Base-by-base conservation (phyloP, 805 yeast species). In the Phaffomyces thermotolerans region DNA sequence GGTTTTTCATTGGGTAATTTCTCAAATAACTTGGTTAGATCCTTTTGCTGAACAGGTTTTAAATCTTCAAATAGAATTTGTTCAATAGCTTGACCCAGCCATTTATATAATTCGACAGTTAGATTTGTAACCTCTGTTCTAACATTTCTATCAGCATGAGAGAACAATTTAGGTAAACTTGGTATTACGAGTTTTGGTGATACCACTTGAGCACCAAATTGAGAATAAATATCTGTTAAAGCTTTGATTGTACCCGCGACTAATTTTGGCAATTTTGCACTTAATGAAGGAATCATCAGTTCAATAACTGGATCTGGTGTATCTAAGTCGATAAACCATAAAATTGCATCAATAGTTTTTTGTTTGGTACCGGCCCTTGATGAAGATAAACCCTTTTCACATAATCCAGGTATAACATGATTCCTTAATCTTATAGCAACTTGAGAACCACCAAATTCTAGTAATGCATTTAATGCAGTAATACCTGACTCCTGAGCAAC, bases 31-130 rank as follows among this genome's bases (percentile, higher is more conserved):
- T 78, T 76, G 7, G 77, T 69, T 45, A 91, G 71, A 57, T 90
- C 98, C 50, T 82, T 84, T 63, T 87, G 91, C 62, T 91, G 98
- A 18, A 89, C 87, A 0, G 96, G 95, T 59, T 91, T 93, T 64
- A 93, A 71, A 24, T 78, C 79, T 3, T 82, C 75, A 43, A 87
- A 75, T 34, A 88, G 64, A 0, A 80, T 58, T 14, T 72, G 69
- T 41, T 79, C 79, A 34, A 87, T 65, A 13, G 65, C 58, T 24
- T 58, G 54, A 3, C 95, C 93, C 59, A 84, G 72, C 84, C 93
- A 85, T 45, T 78, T 76, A 59, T 80, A 79, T 24, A 90, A 58
- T 43, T 79, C 84, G 5, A 86, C 77, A 0, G 89, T 69, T 50
- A 91, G 67, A 36, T 71, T 68, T 6, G 81, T 72, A 3, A 96